Percentiles rank a stretch among this genome's conserved stretches.
phyloP scores from a whole-genome alignment of 306 rosid genomes.

The Corylus americana region DNA sequence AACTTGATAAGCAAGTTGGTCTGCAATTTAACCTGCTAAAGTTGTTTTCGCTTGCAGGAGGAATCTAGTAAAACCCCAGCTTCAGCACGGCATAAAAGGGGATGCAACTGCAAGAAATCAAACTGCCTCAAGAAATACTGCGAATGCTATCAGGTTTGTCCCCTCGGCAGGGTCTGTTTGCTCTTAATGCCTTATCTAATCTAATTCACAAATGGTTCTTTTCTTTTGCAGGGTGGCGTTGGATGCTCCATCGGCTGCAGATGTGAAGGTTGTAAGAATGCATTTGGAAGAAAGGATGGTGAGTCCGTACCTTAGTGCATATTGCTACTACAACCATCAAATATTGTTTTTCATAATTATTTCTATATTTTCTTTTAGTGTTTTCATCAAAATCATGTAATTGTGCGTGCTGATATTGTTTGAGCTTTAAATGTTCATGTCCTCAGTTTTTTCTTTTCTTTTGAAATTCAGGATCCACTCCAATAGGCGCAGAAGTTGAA shows the following conservation, averaged over 20 bases:
- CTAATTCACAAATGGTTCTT: constrained; percentile 37
- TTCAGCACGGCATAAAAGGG: constrained; percentile 77
- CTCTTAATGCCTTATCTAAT: constrained; percentile 14
- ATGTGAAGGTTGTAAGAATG: constrained; percentile 88
- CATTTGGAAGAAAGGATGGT: constrained; percentile 87
- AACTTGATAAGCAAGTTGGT: constrained; percentile 9
- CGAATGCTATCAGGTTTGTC: constrained; percentile 83
- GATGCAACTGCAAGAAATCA: constrained; percentile 97
- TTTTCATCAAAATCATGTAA: not conserved
- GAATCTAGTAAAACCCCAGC: constrained; percentile 84
- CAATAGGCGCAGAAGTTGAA: constrained; percentile 50
- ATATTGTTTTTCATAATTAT: not conserved
- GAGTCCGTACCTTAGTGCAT: constrained; percentile 29
- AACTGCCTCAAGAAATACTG: constrained; percentile 82
- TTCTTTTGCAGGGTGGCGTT: constrained; percentile 69
- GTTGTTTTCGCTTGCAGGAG: constrained; percentile 48
- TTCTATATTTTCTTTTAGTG: not conserved
- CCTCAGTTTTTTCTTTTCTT: constrained; percentile 17
- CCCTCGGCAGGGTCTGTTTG: constrained; percentile 15
- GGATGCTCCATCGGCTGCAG: constrained; percentile 85
- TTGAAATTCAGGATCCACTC: constrained; percentile 50
- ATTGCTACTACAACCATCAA: constrained; percentile 3
- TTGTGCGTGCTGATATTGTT: not conserved
- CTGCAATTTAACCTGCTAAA: constrained; percentile 6
- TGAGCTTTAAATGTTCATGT: not conserved